phyloP scores from a whole-genome alignment of 164 flowering plant genomes.

The Sedum album region DNA sequence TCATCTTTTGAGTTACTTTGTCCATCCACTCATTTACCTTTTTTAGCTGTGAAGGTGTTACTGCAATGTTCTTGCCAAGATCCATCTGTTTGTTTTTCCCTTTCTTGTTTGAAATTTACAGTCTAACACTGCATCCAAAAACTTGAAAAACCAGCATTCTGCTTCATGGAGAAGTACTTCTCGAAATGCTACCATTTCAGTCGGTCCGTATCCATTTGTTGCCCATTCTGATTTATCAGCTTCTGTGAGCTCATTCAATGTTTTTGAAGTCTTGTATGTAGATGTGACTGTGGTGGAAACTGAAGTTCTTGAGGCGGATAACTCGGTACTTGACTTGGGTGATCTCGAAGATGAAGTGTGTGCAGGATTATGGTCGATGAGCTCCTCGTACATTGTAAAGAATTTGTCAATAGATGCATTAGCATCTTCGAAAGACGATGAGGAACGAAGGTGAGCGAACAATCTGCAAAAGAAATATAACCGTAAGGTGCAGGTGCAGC shows the following conservation, averaged over 20 bases:
- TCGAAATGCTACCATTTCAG: not conserved
- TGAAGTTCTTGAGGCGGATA: not conserved
- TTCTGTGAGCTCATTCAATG: not conserved
- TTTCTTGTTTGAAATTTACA: not conserved
- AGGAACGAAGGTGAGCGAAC: constrained; percentile 62
- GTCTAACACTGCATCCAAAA: not conserved
- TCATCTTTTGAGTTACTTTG: not conserved
- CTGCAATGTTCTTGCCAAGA: not conserved
- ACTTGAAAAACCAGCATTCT: not conserved
- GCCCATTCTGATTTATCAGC: not conserved
- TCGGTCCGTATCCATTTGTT: not conserved
- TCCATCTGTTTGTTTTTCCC: not conserved
- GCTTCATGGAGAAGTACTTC: not conserved
- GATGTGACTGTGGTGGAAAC: not conserved
- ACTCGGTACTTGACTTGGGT: not conserved
- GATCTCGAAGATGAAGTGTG: not conserved
- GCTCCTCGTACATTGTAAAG: constrained; percentile 53
- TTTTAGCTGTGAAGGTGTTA: not conserved
- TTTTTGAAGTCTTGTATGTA: not conserved
- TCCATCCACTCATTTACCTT: not conserved
- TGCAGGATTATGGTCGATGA: constrained; percentile 15
- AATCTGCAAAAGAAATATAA: constrained; percentile 32
- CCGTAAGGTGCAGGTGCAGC: not conserved
- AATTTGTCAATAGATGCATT: constrained; percentile 49
- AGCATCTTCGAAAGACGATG: constrained; percentile 51